Percentiles rank a stretch among this genome's conserved stretches.
These are phyloP conservation scores for Saturnispora galanensis DNA, from an alignment of 805 yeast genomes.

Conservation along the genomic window DNA sequence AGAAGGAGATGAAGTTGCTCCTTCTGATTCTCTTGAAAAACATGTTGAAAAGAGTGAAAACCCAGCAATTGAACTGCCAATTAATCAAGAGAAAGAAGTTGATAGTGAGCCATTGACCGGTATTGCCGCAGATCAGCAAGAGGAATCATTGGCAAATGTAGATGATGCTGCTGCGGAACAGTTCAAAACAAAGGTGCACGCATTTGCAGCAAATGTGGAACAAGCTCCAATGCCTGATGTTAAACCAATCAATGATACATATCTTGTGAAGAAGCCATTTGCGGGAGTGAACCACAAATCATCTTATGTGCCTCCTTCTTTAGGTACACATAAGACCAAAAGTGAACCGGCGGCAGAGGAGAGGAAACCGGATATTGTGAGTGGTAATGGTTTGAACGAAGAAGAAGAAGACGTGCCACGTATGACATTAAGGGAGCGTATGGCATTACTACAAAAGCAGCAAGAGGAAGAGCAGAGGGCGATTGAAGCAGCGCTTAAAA, in stretches of 20 bases:
- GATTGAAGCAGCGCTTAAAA: slow-evolving; percentile 49
- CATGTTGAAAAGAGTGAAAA: too few species aligned
- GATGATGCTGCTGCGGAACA: not conserved
- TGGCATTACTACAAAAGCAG: slow-evolving; percentile 70
- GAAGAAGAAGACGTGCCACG: slow-evolving; percentile 56
- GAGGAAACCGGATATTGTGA: slow-evolving; percentile 13
- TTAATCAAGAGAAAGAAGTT: too few species aligned
- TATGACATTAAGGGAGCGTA: slow-evolving; percentile 77
- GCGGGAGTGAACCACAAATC: slow-evolving; percentile 48
- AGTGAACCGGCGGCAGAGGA: slow-evolving; percentile 10
- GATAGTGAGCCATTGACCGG: too few species aligned
- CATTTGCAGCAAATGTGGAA: slow-evolving; percentile 1
- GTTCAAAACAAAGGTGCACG: slow-evolving; percentile 5
- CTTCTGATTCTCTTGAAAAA: too few species aligned
- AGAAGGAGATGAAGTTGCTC: not conserved
- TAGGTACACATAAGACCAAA: slow-evolving; percentile 8
- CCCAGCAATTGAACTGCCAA: too few species aligned
- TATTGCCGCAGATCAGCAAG: too few species aligned
- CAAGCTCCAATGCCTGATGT: slow-evolving; percentile 24
- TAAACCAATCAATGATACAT: slow-evolving; percentile 27
- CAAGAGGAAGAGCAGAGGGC: slow-evolving; percentile 70
- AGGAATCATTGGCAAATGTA: too few species aligned
- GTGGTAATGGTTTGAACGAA: slow-evolving; percentile 19
- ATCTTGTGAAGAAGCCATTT: slow-evolving; percentile 42
- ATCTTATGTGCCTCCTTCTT: slow-evolving; percentile 43